These are phyloP conservation scores for Basidioascus undulatus DNA, from an alignment of 768 basidiomycete species.

Conservation along the genomic window DNA sequence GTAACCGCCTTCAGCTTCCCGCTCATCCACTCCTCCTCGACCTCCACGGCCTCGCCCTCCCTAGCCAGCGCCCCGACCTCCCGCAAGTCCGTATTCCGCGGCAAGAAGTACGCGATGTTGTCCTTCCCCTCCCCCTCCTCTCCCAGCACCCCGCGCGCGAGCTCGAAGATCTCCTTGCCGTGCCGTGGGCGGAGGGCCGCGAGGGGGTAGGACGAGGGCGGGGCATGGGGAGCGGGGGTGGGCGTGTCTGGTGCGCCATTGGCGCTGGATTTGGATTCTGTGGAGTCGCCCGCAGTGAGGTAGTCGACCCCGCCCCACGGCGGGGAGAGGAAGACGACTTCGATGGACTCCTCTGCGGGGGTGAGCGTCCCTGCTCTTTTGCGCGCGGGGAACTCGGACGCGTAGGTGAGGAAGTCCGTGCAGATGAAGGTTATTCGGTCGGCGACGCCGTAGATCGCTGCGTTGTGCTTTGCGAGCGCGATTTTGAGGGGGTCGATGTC, in stretches of 20 bases:
- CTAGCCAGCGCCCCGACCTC: conserved; percentile 38
- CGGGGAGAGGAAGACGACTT: conserved; percentile 13
- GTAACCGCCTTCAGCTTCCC: conserved; percentile 78
- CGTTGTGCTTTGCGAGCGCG: conserved; percentile 78
- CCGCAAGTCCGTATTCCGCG: conserved; percentile 47
- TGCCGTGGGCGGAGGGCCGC: conserved; percentile 50
- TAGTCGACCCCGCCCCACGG: conserved; percentile 15
- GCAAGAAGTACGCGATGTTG: conserved; percentile 75
- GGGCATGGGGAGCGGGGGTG: conserved; percentile 20
- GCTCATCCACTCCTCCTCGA: conserved; percentile 95
- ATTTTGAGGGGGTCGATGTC: conserved; percentile 68
- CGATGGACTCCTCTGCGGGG: conserved; percentile 5
- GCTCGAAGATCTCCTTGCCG: conserved; percentile 54
- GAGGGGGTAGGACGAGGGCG: conserved; percentile 32
- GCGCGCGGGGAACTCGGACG: conserved; percentile 24
- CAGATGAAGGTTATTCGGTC: conserved; percentile 87
- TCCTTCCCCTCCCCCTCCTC: no score
- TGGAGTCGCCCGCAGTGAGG: conserved; percentile 25
- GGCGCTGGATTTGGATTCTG: conserved; percentile 14
- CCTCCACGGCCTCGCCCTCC: conserved; percentile 40
- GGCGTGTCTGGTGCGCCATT: conserved; percentile 6
- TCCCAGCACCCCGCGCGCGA: conserved; percentile 41
- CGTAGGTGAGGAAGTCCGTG: conserved; percentile 62
- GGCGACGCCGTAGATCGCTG: conserved; percentile 75
- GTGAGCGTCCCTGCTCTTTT: conserved; percentile 3